A percentile compares a stretch with the other conserved stretches of the same genome.
phyloP scores from a whole-genome alignment of 495 filamentous ascomycete species.

The Hypoxylon perforatum region DNA sequence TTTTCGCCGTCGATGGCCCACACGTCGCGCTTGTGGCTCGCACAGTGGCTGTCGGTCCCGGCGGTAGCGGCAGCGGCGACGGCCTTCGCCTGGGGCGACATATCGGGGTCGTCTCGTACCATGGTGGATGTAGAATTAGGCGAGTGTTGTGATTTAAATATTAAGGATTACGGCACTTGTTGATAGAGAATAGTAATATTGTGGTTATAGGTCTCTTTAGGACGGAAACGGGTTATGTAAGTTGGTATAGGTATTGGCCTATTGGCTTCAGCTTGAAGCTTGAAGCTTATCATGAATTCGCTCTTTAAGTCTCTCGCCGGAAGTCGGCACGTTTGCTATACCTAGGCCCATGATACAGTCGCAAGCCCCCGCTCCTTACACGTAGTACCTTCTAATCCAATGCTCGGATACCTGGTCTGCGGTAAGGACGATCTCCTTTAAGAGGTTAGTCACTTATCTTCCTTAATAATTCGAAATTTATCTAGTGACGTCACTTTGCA shows the following conservation, averaged over 20 bases:
- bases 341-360: too few species aligned
- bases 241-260: background rate
- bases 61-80: background rate
- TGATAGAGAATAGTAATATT: background rate
- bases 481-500: background rate
- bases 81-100: background rate
- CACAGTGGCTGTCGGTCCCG: slow-evolving; percentile 23
- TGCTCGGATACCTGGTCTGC: too few species aligned
- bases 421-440: background rate
- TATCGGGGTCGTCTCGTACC: background rate
- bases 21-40: slow-evolving; percentile 13
- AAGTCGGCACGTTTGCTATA: too few species aligned
- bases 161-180: background rate
- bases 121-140: background rate
- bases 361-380: too few species aligned
- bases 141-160: background rate
- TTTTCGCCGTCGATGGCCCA: slow-evolving; percentile 18
- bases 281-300: background rate
- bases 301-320: background rate
- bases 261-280: background rate
- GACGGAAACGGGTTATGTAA: background rate
- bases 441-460: background rate
- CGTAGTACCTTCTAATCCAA: too few species aligned
- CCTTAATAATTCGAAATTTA: background rate
- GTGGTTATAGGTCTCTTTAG: background rate